These are phyloP conservation scores for Rubus parviflorus DNA, from an alignment of 306 rosid genomes.

Conservation along the genomic window DNA sequence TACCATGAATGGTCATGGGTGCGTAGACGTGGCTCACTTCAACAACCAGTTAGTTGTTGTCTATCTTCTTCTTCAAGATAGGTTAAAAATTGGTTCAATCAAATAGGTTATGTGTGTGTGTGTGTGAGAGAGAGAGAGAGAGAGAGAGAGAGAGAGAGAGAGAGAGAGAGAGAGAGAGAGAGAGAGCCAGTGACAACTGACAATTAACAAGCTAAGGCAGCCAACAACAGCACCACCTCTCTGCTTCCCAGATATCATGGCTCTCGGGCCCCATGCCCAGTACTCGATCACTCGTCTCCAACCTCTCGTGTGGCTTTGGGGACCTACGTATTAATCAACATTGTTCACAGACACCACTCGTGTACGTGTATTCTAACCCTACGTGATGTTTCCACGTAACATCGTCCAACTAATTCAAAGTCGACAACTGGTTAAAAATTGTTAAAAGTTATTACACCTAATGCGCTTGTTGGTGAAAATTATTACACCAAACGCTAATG, in stretches of 20 bases:
- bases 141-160: too few species aligned
- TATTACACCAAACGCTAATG: background rate
- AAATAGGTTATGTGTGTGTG: background rate
- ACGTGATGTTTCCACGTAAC: background rate
- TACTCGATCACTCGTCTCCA: too few species aligned
- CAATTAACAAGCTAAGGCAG: background rate
- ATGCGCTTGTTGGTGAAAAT: background rate
- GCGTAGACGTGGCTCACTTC: slow-evolving; percentile 24
- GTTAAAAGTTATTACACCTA: background rate
- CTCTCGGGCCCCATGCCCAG: slow-evolving; percentile 1
- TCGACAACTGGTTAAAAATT: background rate
- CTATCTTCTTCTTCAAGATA: background rate
- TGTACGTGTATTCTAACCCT: slow-evolving; percentile 8
- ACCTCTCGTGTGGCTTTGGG: slow-evolving; percentile 21
- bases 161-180: too few species aligned
- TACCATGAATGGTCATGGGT: slow-evolving; percentile 22
- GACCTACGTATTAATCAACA: background rate
- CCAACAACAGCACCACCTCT: background rate
- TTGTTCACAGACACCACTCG: slow-evolving; percentile 18
- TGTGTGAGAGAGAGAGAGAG: too few species aligned
- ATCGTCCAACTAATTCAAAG: background rate
- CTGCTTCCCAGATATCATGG: slow-evolving; percentile 2
- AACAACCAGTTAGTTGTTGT: slow-evolving; percentile 10
- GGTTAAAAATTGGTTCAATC: background rate
- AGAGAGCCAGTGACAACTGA: background rate